Conservation (phyloP, 306 rosid genomes). For the Medicago arabica region DNA sequence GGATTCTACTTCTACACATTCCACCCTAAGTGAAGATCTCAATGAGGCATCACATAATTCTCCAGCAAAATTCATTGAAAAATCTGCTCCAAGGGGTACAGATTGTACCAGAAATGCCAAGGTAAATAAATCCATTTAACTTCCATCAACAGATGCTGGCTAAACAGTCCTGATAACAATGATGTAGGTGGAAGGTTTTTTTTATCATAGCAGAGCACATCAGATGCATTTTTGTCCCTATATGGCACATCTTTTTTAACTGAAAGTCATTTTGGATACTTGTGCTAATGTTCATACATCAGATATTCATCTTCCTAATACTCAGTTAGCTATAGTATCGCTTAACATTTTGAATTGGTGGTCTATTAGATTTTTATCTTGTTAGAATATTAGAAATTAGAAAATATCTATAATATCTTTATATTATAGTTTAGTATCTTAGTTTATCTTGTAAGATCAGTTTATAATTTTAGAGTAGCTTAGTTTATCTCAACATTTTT, state of each 20-base stretch:
- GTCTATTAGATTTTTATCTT: constrained; percentile 12
- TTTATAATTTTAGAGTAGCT: background rate
- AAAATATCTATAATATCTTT: background rate
- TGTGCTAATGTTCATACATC: constrained; percentile 11
- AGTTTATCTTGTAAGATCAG: background rate
- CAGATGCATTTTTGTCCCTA: constrained; percentile 18
- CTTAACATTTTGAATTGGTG: constrained; percentile 38
- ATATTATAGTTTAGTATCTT: background rate
- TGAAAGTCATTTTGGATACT: constrained; percentile 16
- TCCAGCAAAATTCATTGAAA: constrained; percentile 50
- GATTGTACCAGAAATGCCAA: constrained; percentile 62
- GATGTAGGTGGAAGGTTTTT: background rate
- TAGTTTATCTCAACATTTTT: background rate
- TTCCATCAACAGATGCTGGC: constrained; percentile 28
- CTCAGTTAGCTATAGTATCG: constrained; percentile 6
- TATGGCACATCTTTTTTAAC: constrained; percentile 27
- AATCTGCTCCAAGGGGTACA: constrained; percentile 50
- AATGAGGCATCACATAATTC: constrained; percentile 47
- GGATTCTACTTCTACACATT: constrained; percentile 49
- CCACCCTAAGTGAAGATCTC: constrained; percentile 49
- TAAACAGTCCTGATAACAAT: constrained; percentile 26
- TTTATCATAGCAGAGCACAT: constrained; percentile 20
- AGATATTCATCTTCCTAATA: constrained; percentile 6
- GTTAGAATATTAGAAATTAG: background rate
- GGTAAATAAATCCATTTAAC: constrained; percentile 53